These are phyloP conservation scores for Acacia concinna DNA, from an alignment of 331 rosid species.

Conservation along the genomic window DNA sequence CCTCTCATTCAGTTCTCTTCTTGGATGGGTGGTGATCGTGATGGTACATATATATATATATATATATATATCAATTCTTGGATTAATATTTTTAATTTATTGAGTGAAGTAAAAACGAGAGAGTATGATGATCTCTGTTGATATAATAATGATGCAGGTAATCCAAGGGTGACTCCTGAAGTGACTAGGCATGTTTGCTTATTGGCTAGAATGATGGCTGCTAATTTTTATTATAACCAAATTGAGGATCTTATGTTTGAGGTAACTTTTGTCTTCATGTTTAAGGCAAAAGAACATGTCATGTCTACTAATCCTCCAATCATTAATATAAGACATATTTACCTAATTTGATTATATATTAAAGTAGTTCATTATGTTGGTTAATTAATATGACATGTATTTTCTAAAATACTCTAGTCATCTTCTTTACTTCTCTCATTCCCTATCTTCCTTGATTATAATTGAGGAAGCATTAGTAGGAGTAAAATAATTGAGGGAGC, in stretches of 20 bases:
- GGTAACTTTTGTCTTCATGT: conserved; percentile 33
- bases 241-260: conserved; percentile 96
- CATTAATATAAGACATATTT: no score
- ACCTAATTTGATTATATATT: no score
- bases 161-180: conserved; percentile 94
- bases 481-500: no score
- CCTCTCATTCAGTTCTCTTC: conserved; percentile 92
- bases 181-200: conserved; percentile 94
- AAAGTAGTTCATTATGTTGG: no score
- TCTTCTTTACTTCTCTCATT: no score
- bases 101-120: neutral
- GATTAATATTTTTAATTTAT: no score
- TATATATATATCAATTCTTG: neutral
- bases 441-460: no score
- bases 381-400: no score
- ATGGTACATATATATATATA: conserved; percentile 56
- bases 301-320: no score
- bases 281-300: neutral
- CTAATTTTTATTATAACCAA: conserved; percentile 80
- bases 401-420: no score
- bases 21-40: conserved; percentile 99
- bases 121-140: neutral
- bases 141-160: conserved; percentile 58
- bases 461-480: no score
- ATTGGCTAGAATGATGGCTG: conserved; percentile 97